Conservation (phyloP, 495 filamentous ascomycete species). For the Penicillium angulare region DNA sequence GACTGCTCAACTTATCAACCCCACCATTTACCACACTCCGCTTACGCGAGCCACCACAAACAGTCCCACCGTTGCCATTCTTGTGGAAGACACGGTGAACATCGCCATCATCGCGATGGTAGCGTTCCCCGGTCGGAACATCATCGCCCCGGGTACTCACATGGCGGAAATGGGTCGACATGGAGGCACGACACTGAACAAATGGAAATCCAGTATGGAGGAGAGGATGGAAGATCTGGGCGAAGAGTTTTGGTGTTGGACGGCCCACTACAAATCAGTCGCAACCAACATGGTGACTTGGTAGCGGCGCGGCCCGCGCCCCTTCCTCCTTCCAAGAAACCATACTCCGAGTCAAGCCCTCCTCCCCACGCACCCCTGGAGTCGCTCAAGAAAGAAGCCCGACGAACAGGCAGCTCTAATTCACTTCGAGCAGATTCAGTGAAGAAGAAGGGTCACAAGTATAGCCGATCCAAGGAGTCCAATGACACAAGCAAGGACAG, state of each 20-base stretch:
- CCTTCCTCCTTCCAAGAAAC: slow-evolving; percentile 28
- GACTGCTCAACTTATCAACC: not conserved
- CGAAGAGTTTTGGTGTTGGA: slow-evolving; percentile 23
- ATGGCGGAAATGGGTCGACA: slow-evolving; percentile 18
- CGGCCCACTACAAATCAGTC: slow-evolving; percentile 37
- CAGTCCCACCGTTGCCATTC: not conserved
- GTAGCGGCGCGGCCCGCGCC: slow-evolving; percentile 39
- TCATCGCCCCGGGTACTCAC: not conserved
- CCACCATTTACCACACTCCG: not conserved
- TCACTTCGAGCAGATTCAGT: not conserved
- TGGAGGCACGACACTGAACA: slow-evolving; percentile 34
- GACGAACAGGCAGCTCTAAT: not conserved
- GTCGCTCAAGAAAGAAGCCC: not conserved
- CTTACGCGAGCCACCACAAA: not conserved
- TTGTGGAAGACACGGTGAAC: not conserved
- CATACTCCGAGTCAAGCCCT: slow-evolving; percentile 15
- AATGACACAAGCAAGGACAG: not conserved
- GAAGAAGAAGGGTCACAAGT: slow-evolving; percentile 4
- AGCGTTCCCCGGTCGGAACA: not conserved
- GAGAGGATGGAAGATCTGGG: not conserved
- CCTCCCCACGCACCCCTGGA: not conserved
- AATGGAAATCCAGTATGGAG: slow-evolving; percentile 13
- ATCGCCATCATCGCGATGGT: not conserved
- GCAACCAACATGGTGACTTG: slow-evolving; percentile 37
- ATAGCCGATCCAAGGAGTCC: slow-evolving; percentile 6